Evolutionary conservation across 2,329 filamentous ascomycete genomes (phyloP), one percentile per base, ranked within the genome.

Genomic region (Penicillium brevicompactum): DNA sequence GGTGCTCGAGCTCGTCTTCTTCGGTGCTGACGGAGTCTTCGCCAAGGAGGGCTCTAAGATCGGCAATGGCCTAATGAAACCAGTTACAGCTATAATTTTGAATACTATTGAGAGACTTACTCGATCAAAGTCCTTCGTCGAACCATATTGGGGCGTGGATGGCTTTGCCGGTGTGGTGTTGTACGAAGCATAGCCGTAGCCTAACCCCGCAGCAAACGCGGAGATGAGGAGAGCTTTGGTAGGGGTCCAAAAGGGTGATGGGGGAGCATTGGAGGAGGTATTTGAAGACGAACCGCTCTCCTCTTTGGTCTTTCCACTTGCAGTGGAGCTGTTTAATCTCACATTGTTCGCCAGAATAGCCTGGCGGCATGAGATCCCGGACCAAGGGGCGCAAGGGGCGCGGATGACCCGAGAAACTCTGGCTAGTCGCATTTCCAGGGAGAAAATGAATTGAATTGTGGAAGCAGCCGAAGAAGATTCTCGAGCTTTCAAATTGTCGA

Each of bases 11-110:
- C 43, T 86, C 85, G 41, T 87, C 85, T 42, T 83, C 77, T 63
- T 90, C 87, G 11, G 83, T 84, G 63, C 80, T 86, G 46, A 90
- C 82, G 1, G 80, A 71, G 49, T 87, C 85, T 38, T 84, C 76
- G 21, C 85, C 85, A 4, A 88, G 70, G 10, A 73, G 63, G 0
- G 63, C 57, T 50, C 78, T 76, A 14, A 88, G 73, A 65, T 87
- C 84, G 0, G 70, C 65, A 56, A 87, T 83, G 5, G 84, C 84
- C 80, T 84, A 53, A 5, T 14, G 47, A 45, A 46, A 22, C 58
- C n/a, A 58, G 38, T 30, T 45, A 5, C 13, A 37, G 34, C 34
- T 37, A 37, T n/a, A 14, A 2, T 9, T 9, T 9, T 27, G 4
- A 27, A 27, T 2, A 18, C 34, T 21, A 14, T 13, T 27, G 5